A percentile compares a stretch with the other conserved stretches of the same genome.
These are phyloP conservation scores for Stagonosporopsis cucurbitacearum DNA, from an alignment of 2,329 filamentous ascomycete genomes.

Conservation along the genomic window DNA sequence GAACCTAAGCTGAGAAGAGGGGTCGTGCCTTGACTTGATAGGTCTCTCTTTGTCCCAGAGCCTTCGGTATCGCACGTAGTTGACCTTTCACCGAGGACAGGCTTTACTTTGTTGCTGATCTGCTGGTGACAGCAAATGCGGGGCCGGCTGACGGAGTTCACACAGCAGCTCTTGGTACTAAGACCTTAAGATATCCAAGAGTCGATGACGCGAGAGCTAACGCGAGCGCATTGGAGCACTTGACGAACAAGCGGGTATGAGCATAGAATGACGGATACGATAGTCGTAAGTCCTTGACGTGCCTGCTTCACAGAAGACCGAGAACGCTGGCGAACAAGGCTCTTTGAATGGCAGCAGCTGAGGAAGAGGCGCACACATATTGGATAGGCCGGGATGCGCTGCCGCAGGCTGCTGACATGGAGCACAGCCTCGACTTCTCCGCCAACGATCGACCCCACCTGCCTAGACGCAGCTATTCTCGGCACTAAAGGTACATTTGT, in stretches of 20 bases:
- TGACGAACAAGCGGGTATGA: not conserved
- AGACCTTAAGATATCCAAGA: slow-evolving; percentile 8
- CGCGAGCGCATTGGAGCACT: slow-evolving; percentile 2
- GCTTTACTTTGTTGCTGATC: slow-evolving; percentile 28
- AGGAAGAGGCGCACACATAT: slow-evolving; percentile 30
- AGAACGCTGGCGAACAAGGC: slow-evolving; percentile 10
- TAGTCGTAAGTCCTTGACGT: slow-evolving; percentile 1
- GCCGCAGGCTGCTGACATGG: slow-evolving; percentile 27
- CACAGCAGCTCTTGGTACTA: slow-evolving; percentile 25
- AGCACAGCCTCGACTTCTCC: slow-evolving; percentile 32
- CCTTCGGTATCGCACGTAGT: slow-evolving; percentile 5
- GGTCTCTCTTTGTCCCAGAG: slow-evolving; percentile 14
- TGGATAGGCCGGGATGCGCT: slow-evolving; percentile 22
- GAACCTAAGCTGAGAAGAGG: slow-evolving; percentile 20
- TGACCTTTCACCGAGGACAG: slow-evolving; percentile 15
- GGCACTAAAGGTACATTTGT: slow-evolving; percentile 12
- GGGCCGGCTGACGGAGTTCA: slow-evolving; percentile 39
- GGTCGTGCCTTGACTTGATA: slow-evolving; percentile 17
- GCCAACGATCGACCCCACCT: slow-evolving; percentile 13
- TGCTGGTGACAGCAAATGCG: slow-evolving; percentile 34
- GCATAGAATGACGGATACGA: slow-evolving; percentile 5
- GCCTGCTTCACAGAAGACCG: slow-evolving; percentile 8
- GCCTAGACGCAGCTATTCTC: slow-evolving; percentile 18
- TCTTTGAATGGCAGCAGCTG: slow-evolving; percentile 24
- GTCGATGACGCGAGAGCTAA: slow-evolving; percentile 30